These are phyloP conservation scores for Myriosclerotinia curreyana DNA, from an alignment of 2,329 filamentous ascomycete species.

Conservation along the genomic window DNA sequence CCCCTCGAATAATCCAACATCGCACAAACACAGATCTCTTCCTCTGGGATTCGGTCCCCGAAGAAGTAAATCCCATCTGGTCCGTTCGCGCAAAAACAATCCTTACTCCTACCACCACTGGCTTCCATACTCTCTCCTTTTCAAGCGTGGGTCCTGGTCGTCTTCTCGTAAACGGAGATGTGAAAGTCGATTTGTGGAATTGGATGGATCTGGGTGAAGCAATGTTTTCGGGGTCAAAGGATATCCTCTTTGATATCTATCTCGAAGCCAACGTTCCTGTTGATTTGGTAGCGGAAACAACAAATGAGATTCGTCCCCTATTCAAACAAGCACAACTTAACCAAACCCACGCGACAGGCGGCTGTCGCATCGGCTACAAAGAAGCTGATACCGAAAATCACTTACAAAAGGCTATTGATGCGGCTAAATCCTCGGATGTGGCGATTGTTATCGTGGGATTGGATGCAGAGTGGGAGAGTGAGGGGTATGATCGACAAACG, in stretches of 20 bases:
- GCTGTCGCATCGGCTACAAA: conserved; percentile 69
- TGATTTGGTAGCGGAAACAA: conserved; percentile 62
- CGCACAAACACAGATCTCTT: conserved; percentile 65
- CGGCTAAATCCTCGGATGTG: conserved; percentile 61
- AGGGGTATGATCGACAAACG: conserved; percentile 64
- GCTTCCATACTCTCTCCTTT: conserved; percentile 64
- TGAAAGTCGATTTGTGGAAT: conserved; percentile 64
- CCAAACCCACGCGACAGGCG: conserved; percentile 62
- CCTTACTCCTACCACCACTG: conserved; percentile 56
- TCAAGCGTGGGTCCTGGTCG: conserved; percentile 64
- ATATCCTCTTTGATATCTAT: conserved; percentile 58
- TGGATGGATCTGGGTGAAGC: conserved; percentile 68
- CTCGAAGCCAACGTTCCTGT: conserved; percentile 59
- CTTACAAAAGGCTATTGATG: conserved; percentile 62
- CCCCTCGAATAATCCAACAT: conserved; percentile 55
- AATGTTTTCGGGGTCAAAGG: conserved; percentile 67
- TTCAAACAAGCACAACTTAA: conserved; percentile 57
- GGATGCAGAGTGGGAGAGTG: conserved; percentile 73
- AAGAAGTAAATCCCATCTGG: conserved; percentile 59
- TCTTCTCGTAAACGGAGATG: conserved; percentile 57
- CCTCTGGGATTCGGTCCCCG: conserved; percentile 67
- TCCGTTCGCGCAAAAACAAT: conserved; percentile 52
- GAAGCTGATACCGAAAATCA: conserved; percentile 59
- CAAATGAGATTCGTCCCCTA: conserved; percentile 61
- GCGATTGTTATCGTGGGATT: conserved; percentile 67